Conservation (phyloP, 1,284 basidiomycete species). For the Apiotrichum sp. region DNA sequence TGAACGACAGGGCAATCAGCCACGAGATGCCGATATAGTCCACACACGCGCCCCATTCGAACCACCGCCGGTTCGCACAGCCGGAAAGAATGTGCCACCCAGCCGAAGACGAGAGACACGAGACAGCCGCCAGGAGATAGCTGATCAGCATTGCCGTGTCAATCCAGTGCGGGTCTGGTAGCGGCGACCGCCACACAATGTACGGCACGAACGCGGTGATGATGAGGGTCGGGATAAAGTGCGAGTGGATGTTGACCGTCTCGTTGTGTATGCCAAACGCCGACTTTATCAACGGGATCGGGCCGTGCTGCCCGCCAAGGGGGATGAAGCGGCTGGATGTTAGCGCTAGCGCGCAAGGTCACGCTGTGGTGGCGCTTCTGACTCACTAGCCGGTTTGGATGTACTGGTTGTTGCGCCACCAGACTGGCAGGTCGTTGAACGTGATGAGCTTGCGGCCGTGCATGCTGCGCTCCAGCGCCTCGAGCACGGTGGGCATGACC, state of each 20-base stretch:
- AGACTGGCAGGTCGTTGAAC: conserved; percentile 69
- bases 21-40: conserved; percentile 62
- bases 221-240: conserved; percentile 68
- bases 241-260: conserved; percentile 88
- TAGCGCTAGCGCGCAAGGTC: no score
- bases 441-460: conserved; percentile 64
- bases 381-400: conserved; percentile 72
- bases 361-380: neutral
- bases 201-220: conserved; percentile 55
- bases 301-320: conserved; percentile 60
- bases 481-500: conserved; percentile 27
- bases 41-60: conserved; percentile 48
- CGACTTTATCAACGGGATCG: conserved; percentile 60
- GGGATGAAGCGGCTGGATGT: conserved; percentile 65
- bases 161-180: conserved; percentile 38
- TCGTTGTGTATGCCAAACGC: conserved; percentile 79
- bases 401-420: conserved; percentile 82
- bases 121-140: conserved; percentile 44
- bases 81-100: conserved; percentile 45
- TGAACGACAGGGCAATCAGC: conserved; percentile 50
- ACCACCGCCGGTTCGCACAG: conserved; percentile 40
- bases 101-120: conserved; percentile 43
- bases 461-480: conserved; percentile 53
- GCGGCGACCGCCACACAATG: conserved; percentile 36
- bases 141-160: conserved; percentile 43